Evolutionary conservation across 1,139 yeast genomes (phyloP), one percentile per base, ranked within the genome.

Genomic region (Sugiyamaella paludigena): DNA sequence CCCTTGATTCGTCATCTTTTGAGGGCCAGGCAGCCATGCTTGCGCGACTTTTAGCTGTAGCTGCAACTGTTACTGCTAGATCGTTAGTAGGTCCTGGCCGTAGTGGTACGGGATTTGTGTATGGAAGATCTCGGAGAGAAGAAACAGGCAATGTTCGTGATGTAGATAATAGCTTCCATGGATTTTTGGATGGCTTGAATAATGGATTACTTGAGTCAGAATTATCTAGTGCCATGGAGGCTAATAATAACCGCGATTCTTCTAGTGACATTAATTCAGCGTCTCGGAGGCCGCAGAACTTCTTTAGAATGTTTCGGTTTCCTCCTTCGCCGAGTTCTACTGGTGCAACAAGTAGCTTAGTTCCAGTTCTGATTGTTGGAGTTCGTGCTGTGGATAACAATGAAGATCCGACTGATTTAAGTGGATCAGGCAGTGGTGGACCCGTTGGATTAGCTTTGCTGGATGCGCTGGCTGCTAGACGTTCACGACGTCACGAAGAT

Each of bases 291-390:
- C 52, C 58, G 1, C 56, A 52, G 56, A 71, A 74, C 46, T 78
- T 79, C 52, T 78, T 79, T 60, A 67, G 84, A 42, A 78, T 81
- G 53, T 80, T 80, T 58, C 60, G 83, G 45, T 78, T 80, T 60
- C 75, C 76, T 35, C 60, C 68, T 36, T 48, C 45, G 7, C 32
- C 29, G 42, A 56, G 28, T 42, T 44, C 37, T n/a, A 54, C 47
- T 2, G 36, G 50, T 12, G 34, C 15, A 13, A 43, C 43, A 15
- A 39, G 58, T 9, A 64, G 66, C 19, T 61, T 70, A 51, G 72
- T 79, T 1, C 84, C 84, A 0, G 79, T 80, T 5, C 63, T 80
- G 54, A 75, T 80, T 32, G 76, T 80, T n/a, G 83, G 84, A 4
- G 76, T 80, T n/a, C 64, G 80, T 16, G 73, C 79, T 0, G 73